A percentile compares a stretch with the other conserved stretches of the same genome.
These are phyloP conservation scores for Amanita phalloides DNA, from an alignment of 768 basidiomycete genomes.

Conservation along the genomic window DNA sequence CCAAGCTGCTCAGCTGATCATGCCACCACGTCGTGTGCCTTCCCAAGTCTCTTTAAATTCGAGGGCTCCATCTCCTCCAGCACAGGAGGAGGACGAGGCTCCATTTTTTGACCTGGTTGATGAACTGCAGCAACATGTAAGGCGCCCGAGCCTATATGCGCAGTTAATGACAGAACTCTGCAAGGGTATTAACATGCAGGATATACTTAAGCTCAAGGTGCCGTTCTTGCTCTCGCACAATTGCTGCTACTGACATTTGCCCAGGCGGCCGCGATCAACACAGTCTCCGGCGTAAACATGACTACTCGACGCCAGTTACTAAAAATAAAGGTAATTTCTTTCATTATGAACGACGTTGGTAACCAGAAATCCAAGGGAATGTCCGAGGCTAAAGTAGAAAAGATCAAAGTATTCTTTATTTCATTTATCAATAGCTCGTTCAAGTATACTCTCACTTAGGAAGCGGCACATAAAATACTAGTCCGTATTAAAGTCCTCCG, in stretches of 20 bases:
- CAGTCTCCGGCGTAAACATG: slow-evolving; percentile 83
- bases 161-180: slow-evolving; percentile 3
- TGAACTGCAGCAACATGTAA: slow-evolving; percentile 73
- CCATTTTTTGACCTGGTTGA: slow-evolving; percentile 73
- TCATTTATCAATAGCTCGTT: background rate
- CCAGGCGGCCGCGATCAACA: slow-evolving; percentile 73
- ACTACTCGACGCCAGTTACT: slow-evolving; percentile 82
- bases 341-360: slow-evolving; percentile 5
- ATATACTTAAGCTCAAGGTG: slow-evolving; percentile 89
- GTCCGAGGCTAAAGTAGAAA: slow-evolving; percentile 96
- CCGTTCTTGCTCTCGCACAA: slow-evolving; percentile 5
- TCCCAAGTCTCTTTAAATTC: slow-evolving; percentile 38
- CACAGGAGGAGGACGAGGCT: slow-evolving; percentile 35
- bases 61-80: slow-evolving; percentile 34
- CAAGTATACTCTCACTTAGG: slow-evolving; percentile 31
- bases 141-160: slow-evolving; percentile 13
- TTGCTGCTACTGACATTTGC: slow-evolving; percentile 7
- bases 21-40: slow-evolving; percentile 44
- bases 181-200: slow-evolving; percentile 92
- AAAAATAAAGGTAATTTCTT: slow-evolving; percentile 72
- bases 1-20: slow-evolving; percentile 8
- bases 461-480: slow-evolving; percentile 82
- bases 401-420: slow-evolving; percentile 59
- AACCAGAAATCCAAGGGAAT: slow-evolving; percentile 49
- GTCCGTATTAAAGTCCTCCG: slow-evolving; percentile 22